Evolutionary conservation across 352 stramenopile genomes (phyloP), one percentile per base, ranked within the genome.

Genomic region (Discostella stelligera): DNA sequence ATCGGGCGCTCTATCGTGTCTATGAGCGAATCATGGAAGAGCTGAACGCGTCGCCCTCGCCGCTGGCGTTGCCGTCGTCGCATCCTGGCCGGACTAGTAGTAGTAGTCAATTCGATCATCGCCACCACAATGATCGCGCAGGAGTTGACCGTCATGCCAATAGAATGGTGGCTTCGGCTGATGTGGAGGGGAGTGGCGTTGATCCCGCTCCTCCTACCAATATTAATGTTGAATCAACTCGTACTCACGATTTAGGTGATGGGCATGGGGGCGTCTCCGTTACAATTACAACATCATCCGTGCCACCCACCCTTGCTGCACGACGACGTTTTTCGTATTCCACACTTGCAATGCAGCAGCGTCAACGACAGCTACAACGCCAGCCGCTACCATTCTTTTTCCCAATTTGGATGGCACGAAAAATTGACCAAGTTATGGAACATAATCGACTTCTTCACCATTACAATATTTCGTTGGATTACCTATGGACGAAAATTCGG

Each of bases 11-110:
- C 3, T 93, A 86, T 50, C 79, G 87, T 18, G 88, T 93, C 18
- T 93, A 93, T 66, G 88, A 93, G 64, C 77, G 82, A 48, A 82
- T 83, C 3, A 68, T 93, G 46, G 88, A 93, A 54, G 82, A 90
- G 56, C 78, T 93, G 32, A 82, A 80, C 64, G 27, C 68, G 11
- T 74, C 80, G 37, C 69, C 60, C 44, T 79, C 76, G 41, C 75
- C 71, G 4, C 61, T 85, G 64, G 46, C 37, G 9, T 32, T 27
- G 25, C 32, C 48, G 56, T 32, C 39, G 32, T 59, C 53, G 41
- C 50, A 14, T 58, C 50, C 9, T 25, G 18, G 50, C 30, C 50
- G 50, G 13, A 14, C 20, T 58, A 9, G 50, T 18, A 25, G 52
- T 11, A 30, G 20, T n/a, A n/a, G n/a, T n/a, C n/a, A 32, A 2